Percentiles rank a stretch among this genome's conserved stretches.
Evolutionary conservation across 2,329 filamentous ascomycete species (phyloP).

Genomic region (Purpureocillium lavendulum): DNA sequence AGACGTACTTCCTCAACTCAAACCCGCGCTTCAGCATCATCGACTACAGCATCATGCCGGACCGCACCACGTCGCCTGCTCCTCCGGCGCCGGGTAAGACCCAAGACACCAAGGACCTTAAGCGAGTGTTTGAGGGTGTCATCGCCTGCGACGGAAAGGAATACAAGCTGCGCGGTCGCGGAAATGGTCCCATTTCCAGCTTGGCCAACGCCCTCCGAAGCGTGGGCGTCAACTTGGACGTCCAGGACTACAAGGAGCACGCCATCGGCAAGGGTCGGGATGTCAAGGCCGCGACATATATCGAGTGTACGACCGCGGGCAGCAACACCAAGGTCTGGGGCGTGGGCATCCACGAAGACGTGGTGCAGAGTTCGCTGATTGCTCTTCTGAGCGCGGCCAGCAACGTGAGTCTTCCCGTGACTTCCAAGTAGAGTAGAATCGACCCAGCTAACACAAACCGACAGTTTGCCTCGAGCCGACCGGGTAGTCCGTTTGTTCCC

Average conservation of each 20-base stretch:
- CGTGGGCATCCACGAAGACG: constrained; percentile 45
- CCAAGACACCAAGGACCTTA: constrained; percentile 68
- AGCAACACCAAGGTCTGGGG: constrained; percentile 75
- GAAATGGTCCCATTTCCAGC: constrained; percentile 86
- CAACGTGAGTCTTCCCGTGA: constrained; percentile 58
- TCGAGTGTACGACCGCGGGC: constrained; percentile 69
- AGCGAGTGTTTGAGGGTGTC: constrained; percentile 77
- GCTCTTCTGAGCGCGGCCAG: constrained; percentile 78
- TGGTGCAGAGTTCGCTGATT: constrained; percentile 81
- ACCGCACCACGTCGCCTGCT: constrained; percentile 68
- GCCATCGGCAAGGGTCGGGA: constrained; percentile 73
- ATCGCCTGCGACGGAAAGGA: constrained; percentile 75
- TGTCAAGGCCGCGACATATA: constrained; percentile 91
- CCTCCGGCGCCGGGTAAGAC: constrained; percentile 62
- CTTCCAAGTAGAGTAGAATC: no score
- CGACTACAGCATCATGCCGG: constrained; percentile 85
- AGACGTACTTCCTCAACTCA: constrained; percentile 74
- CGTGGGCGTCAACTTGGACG: constrained; percentile 80
- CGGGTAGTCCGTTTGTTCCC: constrained; percentile 55
- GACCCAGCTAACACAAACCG: constrained; percentile 1
- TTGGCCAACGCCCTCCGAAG: constrained; percentile 72
- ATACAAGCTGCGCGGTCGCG: constrained; percentile 68
- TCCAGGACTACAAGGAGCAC: constrained; percentile 94
- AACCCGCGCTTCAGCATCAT: constrained; percentile 81
- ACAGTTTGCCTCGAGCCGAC: constrained; percentile 58